Evolutionary conservation across 176 grass and related monocot species (phyloP).

Genomic region (Oryza australiensis): DNA sequence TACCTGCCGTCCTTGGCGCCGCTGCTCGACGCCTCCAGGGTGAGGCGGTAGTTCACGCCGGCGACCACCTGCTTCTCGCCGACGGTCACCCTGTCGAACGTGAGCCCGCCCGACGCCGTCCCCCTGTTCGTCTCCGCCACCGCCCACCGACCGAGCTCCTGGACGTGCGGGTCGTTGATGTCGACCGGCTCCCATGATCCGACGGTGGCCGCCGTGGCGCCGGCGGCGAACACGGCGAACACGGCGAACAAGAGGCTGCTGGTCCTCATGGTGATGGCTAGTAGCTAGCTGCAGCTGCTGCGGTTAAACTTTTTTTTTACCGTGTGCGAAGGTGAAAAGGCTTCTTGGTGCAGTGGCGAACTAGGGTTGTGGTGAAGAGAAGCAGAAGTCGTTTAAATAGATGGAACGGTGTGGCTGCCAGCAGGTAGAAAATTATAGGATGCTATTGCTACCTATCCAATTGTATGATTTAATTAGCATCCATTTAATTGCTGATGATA

Average conservation of each 20-base stretch:
- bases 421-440: background rate
- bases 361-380: no score
- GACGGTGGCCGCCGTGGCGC: background rate
- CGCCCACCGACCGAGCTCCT: conserved; percentile 35
- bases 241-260: background rate
- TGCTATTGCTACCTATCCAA: background rate
- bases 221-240: background rate
- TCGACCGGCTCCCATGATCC: background rate
- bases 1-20: background rate
- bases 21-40: background rate
- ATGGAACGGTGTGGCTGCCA: background rate
- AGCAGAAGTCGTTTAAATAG: background rate
- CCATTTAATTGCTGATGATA: no score
- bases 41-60: conserved; percentile 44
- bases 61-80: conserved; percentile 16
- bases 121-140: conserved; percentile 27
- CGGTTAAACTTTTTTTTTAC: background rate
- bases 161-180: background rate
- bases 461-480: no score
- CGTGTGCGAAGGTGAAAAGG: background rate
- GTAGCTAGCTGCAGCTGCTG: background rate
- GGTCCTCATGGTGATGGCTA: background rate
- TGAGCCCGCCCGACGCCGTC: background rate
- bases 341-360: no score
- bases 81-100: background rate